Evolutionary conservation across 331 rosid genomes (phyloP).

Genomic region (Acacia concinna): DNA sequence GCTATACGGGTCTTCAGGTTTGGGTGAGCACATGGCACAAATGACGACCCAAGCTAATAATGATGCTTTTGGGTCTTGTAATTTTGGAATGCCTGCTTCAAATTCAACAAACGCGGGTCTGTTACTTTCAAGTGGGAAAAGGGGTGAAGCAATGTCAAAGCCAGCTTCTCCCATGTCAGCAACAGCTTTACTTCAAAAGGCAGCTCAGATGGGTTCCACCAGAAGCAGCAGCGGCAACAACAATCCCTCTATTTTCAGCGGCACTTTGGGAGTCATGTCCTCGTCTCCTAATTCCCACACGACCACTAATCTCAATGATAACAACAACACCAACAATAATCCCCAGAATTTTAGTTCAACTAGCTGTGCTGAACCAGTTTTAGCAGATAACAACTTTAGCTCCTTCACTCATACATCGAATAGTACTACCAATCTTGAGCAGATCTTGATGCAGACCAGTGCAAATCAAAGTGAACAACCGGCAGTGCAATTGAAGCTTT

Average conservation of each 20-base stretch:
- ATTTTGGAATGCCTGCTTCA: slow-evolving; percentile 38
- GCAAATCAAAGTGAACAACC: slow-evolving; percentile 31
- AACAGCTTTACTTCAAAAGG: slow-evolving; percentile 78
- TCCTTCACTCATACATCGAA: no score
- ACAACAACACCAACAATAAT: background rate
- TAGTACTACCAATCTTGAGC: slow-evolving; percentile 37
- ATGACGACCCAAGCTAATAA: slow-evolving; percentile 40
- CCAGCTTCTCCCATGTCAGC: slow-evolving; percentile 71
- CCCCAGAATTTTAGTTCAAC: background rate
- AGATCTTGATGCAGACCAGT: slow-evolving; percentile 40
- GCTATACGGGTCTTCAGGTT: slow-evolving; percentile 35
- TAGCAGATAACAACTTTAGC: slow-evolving; percentile 16
- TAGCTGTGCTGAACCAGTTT: background rate
- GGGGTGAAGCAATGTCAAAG: slow-evolving; percentile 37
- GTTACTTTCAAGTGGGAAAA: slow-evolving; percentile 42
- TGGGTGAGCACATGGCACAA: slow-evolving; percentile 48
- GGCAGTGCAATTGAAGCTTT: slow-evolving; percentile 34
- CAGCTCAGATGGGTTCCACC: slow-evolving; percentile 84
- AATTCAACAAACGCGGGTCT: slow-evolving; percentile 49
- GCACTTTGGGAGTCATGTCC: slow-evolving; percentile 48
- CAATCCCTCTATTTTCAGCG: slow-evolving; percentile 44
- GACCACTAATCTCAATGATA: slow-evolving; percentile 22
- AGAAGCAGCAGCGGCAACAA: slow-evolving; percentile 17
- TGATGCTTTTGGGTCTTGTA: slow-evolving; percentile 45
- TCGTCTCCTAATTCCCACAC: slow-evolving; percentile 48